phyloP scores from a whole-genome alignment of 23 red algal genomes.

The Gracilaria domingensis region DNA sequence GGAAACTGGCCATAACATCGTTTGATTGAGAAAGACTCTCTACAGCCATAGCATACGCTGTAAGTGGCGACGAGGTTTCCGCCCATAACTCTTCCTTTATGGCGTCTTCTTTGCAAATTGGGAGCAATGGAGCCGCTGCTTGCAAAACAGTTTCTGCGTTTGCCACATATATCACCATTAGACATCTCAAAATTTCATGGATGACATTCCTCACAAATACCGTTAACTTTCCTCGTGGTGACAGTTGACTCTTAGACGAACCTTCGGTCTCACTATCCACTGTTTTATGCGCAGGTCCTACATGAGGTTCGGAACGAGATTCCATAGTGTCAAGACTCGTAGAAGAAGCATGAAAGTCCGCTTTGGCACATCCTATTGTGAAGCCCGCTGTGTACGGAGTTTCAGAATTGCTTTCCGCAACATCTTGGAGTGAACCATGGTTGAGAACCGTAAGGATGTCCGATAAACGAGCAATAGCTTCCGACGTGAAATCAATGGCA shows the following conservation, averaged over 20 bases:
- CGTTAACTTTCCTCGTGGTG: neutral
- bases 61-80: slow-evolving; percentile 32
- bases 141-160: slow-evolving; percentile 65
- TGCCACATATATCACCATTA: slow-evolving; percentile 51
- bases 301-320: neutral
- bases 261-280: neutral
- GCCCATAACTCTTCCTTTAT: slow-evolving; percentile 33
- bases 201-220: slow-evolving; percentile 3
- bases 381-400: neutral
- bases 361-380: neutral
- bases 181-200: slow-evolving; percentile 35
- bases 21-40: slow-evolving; percentile 44
- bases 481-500: slow-evolving; percentile 35
- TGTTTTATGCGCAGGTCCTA: neutral
- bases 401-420: neutral
- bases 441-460: slow-evolving; percentile 1
- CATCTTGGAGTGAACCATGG: neutral
- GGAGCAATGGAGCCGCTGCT: slow-evolving; percentile 66
- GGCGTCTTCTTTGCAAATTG: slow-evolving; percentile 56
- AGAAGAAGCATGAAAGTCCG: neutral
- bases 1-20: slow-evolving; percentile 26
- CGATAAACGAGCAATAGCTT: slow-evolving; percentile 37
- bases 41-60: slow-evolving; percentile 61
- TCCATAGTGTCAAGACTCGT: neutral
- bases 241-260: too few relatives aligned